phyloP scores from a whole-genome alignment of 2,329 filamentous ascomycete species.

The Botrytis hyacinthi region DNA sequence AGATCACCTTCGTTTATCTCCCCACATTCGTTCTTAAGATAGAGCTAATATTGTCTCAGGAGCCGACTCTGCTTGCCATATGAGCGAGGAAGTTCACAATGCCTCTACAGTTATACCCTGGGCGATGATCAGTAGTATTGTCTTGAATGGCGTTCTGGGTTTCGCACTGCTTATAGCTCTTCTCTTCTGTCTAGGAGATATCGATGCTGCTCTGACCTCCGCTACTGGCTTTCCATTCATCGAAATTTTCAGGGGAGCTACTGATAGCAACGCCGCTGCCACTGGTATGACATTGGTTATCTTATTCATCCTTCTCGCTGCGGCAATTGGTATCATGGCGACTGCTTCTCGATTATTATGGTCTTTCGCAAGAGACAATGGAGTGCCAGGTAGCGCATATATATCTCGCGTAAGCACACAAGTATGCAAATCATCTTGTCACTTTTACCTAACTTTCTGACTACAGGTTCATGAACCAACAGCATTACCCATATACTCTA shows the following conservation, averaged over 20 bases:
- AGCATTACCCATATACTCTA: conserved; percentile 29
- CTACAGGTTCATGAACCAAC: conserved; percentile 29
- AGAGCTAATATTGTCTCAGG: conserved; percentile 13
- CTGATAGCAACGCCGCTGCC: conserved; percentile 45
- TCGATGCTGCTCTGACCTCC: conserved; percentile 41
- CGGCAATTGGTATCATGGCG: conserved; percentile 40
- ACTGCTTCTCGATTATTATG: conserved; percentile 42
- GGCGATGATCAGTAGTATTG: conserved; percentile 45
- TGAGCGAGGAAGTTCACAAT: conserved; percentile 24
- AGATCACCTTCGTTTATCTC: not conserved
- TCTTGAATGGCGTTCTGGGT: conserved; percentile 48
- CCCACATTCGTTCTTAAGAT: not conserved
- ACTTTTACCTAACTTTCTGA: conserved; percentile 5
- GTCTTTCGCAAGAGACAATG: conserved; percentile 47
- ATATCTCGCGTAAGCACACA: conserved; percentile 38
- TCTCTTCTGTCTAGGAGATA: conserved; percentile 39
- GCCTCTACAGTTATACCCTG: conserved; percentile 19
- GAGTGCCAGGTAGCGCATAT: conserved; percentile 43
- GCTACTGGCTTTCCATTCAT: conserved; percentile 47
- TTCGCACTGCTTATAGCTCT: conserved; percentile 42
- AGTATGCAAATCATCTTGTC: not conserved
- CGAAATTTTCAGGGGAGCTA: conserved; percentile 51
- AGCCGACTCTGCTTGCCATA: conserved; percentile 19
- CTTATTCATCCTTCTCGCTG: conserved; percentile 41
- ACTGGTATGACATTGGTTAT: conserved; percentile 49